Base-by-base conservation (phyloP, 164 flowering plant genomes). In the Stephania yunnanensis region DNA sequence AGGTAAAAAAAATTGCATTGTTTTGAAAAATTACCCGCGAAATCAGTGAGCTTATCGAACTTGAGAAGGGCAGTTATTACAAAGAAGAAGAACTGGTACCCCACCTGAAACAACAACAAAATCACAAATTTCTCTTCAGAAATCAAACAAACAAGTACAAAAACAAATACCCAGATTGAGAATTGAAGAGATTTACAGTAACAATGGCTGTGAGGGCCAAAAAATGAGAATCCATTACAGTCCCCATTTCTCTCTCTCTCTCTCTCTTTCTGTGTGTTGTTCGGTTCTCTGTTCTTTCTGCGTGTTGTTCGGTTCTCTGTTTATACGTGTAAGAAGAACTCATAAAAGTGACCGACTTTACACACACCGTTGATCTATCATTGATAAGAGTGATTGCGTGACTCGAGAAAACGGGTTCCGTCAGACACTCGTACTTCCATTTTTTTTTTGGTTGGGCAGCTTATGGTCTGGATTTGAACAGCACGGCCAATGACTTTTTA, bases 1-100 rank as follows among this genome's bases (percentile, higher is more conserved):
- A 19, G 20, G 22, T 13, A 25, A 25, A 53, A 61, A 61, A 17
- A 61, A 61, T 36, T 19, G 66, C 0, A 61, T 61, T 19, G 7
- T 61, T 61, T 25, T 61, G 4, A 17, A 17, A 12, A 70, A 46
- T 61, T 83, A 91, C 98, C 98, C 17, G 97, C 98, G 73, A 92
- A 95, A 73, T 95, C 98, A 29, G 97, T 95, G 85, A 91, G 84
- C 84, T 92, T 95, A 73, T 95, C 98, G 69, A 95, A 85, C 81
- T 87, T 95, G 73, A 95, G 85, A 81, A 92, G 88, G 31, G 95
- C 97, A 2, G 98, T 92, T 84, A 95, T 76, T 10, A 92, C 75
- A 71, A 95, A 95, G 89, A 95, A 95, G 44, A 84, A 5, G 1
- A 92, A 83, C 81, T 95, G 98, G 82, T 95, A 95, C 20, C 87